A percentile compares a stretch with the other conserved stretches of the same genome.
Evolutionary conservation across 2,329 filamentous ascomycete genomes (phyloP).

Genomic region (Penicillium sp.): DNA sequence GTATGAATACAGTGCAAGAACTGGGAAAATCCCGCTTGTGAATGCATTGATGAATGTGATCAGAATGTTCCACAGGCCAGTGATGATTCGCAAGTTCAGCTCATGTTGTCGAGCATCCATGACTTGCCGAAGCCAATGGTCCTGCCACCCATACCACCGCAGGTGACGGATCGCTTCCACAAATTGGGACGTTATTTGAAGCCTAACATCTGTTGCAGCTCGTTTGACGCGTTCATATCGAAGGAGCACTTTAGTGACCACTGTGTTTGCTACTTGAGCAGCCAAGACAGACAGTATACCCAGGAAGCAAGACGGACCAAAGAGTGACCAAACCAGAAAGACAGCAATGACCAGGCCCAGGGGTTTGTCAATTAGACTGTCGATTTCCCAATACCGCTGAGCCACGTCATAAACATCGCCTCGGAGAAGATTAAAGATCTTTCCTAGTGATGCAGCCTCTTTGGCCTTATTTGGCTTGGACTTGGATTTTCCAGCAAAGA

Average conservation of each 20-base stretch:
- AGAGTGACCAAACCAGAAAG: slow-evolving; percentile 73
- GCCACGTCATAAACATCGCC: slow-evolving; percentile 49
- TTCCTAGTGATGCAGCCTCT: slow-evolving; percentile 78
- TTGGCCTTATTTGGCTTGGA: slow-evolving; percentile 41
- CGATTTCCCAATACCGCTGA: slow-evolving; percentile 80
- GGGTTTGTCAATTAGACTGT: slow-evolving; percentile 74
- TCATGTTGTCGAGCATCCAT: slow-evolving; percentile 71
- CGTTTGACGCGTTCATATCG: slow-evolving; percentile 73
- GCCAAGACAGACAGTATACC: slow-evolving; percentile 71
- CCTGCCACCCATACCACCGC: slow-evolving; percentile 82
- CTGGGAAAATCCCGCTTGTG: slow-evolving; percentile 75
- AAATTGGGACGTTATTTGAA: slow-evolving; percentile 82
- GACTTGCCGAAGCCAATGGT: slow-evolving; percentile 71
- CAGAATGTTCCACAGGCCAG: slow-evolving; percentile 63
- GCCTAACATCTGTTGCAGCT: slow-evolving; percentile 72
- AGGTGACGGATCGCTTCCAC: slow-evolving; percentile 83
- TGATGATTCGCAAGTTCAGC: slow-evolving; percentile 66
- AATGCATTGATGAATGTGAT: slow-evolving; percentile 73
- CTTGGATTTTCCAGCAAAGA: slow-evolving; percentile 28
- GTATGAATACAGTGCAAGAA: slow-evolving; percentile 80
- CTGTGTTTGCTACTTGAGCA: slow-evolving; percentile 70
- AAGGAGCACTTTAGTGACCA: slow-evolving; percentile 69
- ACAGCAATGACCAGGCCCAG: slow-evolving; percentile 76
- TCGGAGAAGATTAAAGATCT: slow-evolving; percentile 86
- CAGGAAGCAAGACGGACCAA: slow-evolving; percentile 78